Percentiles rank a stretch among this genome's conserved stretches.
phyloP scores from a whole-genome alignment of 148 eudicot species.

The Camellia sinensis region DNA sequence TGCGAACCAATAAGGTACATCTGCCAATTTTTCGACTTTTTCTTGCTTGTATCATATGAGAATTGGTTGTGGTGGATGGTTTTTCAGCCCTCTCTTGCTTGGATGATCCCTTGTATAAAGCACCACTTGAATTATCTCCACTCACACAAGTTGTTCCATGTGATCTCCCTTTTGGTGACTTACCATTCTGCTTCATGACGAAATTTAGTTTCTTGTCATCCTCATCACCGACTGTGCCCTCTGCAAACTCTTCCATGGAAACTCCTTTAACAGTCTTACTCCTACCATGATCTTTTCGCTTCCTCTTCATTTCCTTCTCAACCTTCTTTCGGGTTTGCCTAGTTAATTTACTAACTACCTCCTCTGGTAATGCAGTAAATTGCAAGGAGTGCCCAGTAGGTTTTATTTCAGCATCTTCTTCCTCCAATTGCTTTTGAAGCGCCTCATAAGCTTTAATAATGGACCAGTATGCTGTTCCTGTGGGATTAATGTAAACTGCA shows the following conservation, averaged over 20 bases:
- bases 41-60: slow-evolving; percentile 47
- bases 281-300: slow-evolving; percentile 51
- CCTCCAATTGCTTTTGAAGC: slow-evolving; percentile 75
- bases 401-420: slow-evolving; percentile 38
- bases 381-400: slow-evolving; percentile 37
- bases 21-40: slow-evolving; percentile 68
- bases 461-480: slow-evolving; percentile 97
- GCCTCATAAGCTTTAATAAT: slow-evolving; percentile 98
- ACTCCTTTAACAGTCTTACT: slow-evolving; percentile 35
- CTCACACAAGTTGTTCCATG: slow-evolving; percentile 34
- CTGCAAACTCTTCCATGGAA: slow-evolving; percentile 34
- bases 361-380: slow-evolving; percentile 70
- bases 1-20: slow-evolving; percentile 78
- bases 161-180: slow-evolving; percentile 39
- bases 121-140: slow-evolving; percentile 29
- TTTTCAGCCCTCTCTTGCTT: slow-evolving; percentile 36
- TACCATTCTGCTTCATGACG: slow-evolving; percentile 44
- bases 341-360: slow-evolving; percentile 64
- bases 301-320: slow-evolving; percentile 75
- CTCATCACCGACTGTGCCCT: slow-evolving; percentile 48
- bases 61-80: slow-evolving; percentile 22
- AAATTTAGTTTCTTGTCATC: slow-evolving; percentile 47
- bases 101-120: background rate
- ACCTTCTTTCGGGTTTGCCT: slow-evolving; percentile 86
- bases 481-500: slow-evolving; percentile 90